Conservation (phyloP, 2,329 filamentous ascomycete species). For the Penicillium sp. region DNA sequence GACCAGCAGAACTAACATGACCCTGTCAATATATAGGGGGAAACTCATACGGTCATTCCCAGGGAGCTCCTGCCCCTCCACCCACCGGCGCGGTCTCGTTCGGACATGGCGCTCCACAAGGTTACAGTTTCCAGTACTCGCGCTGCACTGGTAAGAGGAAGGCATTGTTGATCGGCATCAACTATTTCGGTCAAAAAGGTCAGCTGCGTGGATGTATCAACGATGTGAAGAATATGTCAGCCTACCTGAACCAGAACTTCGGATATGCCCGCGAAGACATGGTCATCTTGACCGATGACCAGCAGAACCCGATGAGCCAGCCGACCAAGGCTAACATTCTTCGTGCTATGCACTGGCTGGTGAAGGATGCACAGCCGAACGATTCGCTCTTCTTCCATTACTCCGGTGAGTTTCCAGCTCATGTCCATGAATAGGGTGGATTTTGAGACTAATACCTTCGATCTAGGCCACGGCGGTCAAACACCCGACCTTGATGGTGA, state of each 20-base stretch:
- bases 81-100: constrained; percentile 69
- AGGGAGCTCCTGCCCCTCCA: constrained; percentile 61
- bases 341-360: constrained; percentile 95
- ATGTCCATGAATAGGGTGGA: neutral
- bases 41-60: constrained; percentile 15
- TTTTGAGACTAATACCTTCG: constrained; percentile 7
- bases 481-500: constrained; percentile 72
- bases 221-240: constrained; percentile 95
- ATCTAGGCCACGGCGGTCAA: constrained; percentile 70
- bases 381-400: constrained; percentile 98
- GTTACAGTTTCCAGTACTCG: constrained; percentile 87
- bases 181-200: constrained; percentile 90
- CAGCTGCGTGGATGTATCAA: constrained; percentile 94
- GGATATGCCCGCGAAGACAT: constrained; percentile 94
- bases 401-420: constrained; percentile 61
- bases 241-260: constrained; percentile 83
- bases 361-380: constrained; percentile 88
- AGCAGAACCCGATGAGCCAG: constrained; percentile 96
- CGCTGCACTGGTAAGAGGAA: constrained; percentile 86
- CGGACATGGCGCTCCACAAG: constrained; percentile 54
- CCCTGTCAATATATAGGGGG: constrained; percentile 6
- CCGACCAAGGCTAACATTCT: constrained; percentile 94
- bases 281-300: constrained; percentile 94
- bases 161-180: constrained; percentile 89
- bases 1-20: neutral